Evolutionary conservation across 2,329 filamentous ascomycete genomes (phyloP), one percentile per base, ranked within the genome.

Genomic region (Fusarium piperis): DNA sequence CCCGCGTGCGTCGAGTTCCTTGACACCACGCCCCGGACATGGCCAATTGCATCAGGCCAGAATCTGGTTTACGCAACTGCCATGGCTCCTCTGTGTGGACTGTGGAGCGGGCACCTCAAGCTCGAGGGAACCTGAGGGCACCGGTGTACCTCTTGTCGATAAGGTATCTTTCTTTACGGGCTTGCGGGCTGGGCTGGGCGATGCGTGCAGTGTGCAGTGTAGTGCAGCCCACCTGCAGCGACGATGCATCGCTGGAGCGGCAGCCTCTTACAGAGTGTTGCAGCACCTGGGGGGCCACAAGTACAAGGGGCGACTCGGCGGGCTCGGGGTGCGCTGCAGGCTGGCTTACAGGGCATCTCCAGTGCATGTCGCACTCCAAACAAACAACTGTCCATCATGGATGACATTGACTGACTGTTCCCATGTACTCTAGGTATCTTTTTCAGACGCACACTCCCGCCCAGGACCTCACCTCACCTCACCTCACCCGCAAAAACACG

Each of bases 31-130:
- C 38, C 30, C 30, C 30, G 30, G 39, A 60, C 62, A 66, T 67
- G 66, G 56, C 74, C 73, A 76, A 76, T 76, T 74, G 71, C 71
- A 76, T 76, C 74, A 76, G 71, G 64, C 74, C 74, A 76, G 74
- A 74, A 76, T 75, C 67, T 66, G 61, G 59, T 69, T 76, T 76
- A 76, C 74, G 72, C 74, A 71, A 65, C 72, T 51, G 56, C 59
- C 64, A 65, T 62, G 46, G 66, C 7, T 38, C 33, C 9, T 38
- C 39, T 53, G 39, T 62, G 59, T 71, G 66, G 67, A 35, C 20
- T 15, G 30, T 28, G 33, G 13, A 20, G 36, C 41, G 23, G 41
- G 41, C 41, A 28, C n/a, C n/a, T 39, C 16, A 28, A 20, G 23
- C 13, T 51, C 26, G 46, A 23, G 7, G 39, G 20, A 18, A 41